Evolutionary conservation across 2,329 filamentous ascomycete genomes (phyloP).

Genomic region (Blumeria hordei): DNA sequence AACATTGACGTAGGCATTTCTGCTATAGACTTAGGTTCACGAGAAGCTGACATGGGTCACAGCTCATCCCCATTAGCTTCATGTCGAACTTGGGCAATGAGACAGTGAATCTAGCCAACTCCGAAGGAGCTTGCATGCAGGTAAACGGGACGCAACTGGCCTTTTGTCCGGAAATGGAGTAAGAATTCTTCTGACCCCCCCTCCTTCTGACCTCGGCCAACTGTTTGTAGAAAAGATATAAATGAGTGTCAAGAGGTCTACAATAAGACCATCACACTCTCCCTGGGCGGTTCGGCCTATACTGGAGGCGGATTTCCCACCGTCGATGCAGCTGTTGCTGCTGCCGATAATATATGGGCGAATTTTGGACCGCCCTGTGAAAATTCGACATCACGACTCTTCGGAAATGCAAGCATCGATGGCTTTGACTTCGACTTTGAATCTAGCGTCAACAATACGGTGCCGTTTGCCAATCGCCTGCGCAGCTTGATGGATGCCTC

Average conservation of each 20-base stretch:
- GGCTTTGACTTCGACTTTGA: constrained; percentile 64
- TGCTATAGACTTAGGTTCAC: not conserved
- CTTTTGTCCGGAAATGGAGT: constrained; percentile 41
- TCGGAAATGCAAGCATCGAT: constrained; percentile 39
- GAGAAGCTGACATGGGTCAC: constrained; percentile 5
- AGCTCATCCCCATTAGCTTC: constrained; percentile 42
- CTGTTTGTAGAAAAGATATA: constrained; percentile 20
- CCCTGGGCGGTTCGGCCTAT: constrained; percentile 47
- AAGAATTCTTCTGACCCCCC: constrained; percentile 12
- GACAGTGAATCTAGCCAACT: constrained; percentile 38
- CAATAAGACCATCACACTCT: constrained; percentile 48
- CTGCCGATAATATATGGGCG: constrained; percentile 41
- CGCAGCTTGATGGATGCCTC: constrained; percentile 26
- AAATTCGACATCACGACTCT: constrained; percentile 30
- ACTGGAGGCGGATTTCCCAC: constrained; percentile 40
- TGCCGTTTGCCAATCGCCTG: constrained; percentile 32
- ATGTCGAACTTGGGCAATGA: constrained; percentile 29
- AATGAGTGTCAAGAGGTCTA: constrained; percentile 32
- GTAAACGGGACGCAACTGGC: constrained; percentile 33
- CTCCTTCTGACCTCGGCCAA: not conserved
- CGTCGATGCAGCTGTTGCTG: constrained; percentile 24
- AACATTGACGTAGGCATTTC: not conserved
- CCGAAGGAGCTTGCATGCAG: constrained; percentile 32
- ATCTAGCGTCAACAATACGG: constrained; percentile 29
- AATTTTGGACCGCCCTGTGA: constrained; percentile 37